phyloP scores from a whole-genome alignment of 306 rosid genomes.

The Cyamopsis tetragonoloba region DNA sequence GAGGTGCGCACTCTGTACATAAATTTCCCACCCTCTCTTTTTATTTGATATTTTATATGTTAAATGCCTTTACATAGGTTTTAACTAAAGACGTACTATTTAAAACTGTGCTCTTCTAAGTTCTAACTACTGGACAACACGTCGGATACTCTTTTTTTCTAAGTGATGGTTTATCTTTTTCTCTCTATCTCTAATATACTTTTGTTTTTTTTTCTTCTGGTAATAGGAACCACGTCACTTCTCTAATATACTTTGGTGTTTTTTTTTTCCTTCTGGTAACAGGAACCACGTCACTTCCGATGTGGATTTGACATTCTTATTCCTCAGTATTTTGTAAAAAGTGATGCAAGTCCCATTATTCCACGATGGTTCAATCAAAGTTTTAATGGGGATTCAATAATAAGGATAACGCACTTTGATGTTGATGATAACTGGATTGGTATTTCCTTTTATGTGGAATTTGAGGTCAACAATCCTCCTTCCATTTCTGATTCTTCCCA shows the following conservation, averaged over 20 bases:
- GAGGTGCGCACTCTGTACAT: no score
- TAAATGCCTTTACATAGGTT: no score
- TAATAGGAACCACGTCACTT: neutral
- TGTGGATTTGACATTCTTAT: constrained; percentile 22
- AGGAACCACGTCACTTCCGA: neutral
- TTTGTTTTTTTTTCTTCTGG: neutral
- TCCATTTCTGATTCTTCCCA: neutral
- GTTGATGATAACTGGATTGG: neutral
- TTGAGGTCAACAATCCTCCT: neutral
- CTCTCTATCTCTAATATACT: neutral
- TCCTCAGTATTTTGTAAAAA: neutral
- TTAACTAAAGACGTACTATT: no score
- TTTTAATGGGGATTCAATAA: neutral
- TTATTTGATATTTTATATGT: no score
- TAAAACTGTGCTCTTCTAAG: no score
- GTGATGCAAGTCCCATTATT: no score
- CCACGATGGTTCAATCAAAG: neutral
- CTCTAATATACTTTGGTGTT: neutral
- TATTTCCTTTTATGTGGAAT: neutral
- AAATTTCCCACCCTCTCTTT: no score
- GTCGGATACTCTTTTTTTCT: no score
- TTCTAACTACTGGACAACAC: no score
- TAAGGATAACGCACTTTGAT: neutral
- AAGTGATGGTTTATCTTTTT: no score
- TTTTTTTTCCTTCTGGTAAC: neutral